Conservation (phyloP, 805 yeast species). For the Sungouiozyma ichnusensis region DNA sequence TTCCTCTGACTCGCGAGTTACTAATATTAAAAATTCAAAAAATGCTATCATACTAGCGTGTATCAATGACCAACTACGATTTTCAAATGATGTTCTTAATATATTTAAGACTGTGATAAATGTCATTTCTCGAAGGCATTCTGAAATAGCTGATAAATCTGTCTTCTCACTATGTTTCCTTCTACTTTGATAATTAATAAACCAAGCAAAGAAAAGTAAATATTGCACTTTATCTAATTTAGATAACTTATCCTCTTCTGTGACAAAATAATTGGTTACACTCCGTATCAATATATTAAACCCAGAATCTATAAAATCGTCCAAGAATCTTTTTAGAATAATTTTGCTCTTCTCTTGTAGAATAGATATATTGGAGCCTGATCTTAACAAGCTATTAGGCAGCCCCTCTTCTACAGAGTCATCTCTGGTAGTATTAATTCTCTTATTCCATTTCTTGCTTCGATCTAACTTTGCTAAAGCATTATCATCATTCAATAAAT, state of each 20-base stretch:
- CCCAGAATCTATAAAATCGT: constrained; percentile 60
- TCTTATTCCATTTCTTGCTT: constrained; percentile 53
- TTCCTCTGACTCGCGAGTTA: constrained; percentile 31
- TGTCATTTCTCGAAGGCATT: constrained; percentile 50
- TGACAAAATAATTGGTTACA: constrained; percentile 38
- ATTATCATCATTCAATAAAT: constrained; percentile 38
- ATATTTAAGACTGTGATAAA: constrained; percentile 39
- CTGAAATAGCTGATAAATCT: constrained; percentile 36
- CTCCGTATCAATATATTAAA: constrained; percentile 56
- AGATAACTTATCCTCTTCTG: constrained; percentile 29
- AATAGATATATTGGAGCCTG: constrained; percentile 15
- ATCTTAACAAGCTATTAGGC: constrained; percentile 20
- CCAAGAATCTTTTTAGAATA: constrained; percentile 36
- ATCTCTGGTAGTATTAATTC: constrained; percentile 21
- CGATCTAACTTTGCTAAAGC: constrained; percentile 57
- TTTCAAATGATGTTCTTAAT: constrained; percentile 32
- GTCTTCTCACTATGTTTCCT: constrained; percentile 19
- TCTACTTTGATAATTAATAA: constrained; percentile 51
- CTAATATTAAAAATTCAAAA: constrained; percentile 44
- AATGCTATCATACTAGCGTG: constrained; percentile 64
- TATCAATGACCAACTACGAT: constrained; percentile 46
- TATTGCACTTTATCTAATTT: constrained; percentile 34
- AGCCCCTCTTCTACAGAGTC: constrained; percentile 27
- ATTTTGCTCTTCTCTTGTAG: constrained; percentile 27
- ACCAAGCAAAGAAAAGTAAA: constrained; percentile 62